Base-by-base conservation (phyloP, 257 asterid genomes). In the Jaltomata sinuosa region DNA sequence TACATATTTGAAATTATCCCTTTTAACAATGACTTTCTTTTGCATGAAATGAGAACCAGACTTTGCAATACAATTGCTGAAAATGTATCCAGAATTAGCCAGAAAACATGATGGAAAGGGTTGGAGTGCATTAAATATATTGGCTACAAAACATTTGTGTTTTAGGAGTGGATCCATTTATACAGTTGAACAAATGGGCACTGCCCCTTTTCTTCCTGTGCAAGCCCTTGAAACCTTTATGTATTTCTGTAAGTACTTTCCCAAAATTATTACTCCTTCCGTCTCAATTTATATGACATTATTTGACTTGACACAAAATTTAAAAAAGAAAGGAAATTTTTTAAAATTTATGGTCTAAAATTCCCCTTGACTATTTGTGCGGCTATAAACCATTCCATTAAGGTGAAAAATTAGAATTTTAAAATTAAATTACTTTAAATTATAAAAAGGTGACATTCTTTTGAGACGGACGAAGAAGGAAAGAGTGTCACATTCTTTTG, bases 111-210 rank as follows among this genome's bases (percentile, higher is more conserved):
- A 80, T 7, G n/a, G 31, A 3, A 25, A 50, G 9, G 84, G 81
- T 29, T 15, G 3, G 29, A 79, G 74, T 12, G 81, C 87, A 3
- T 40, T 84, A 15, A 38, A 52, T 65, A 3, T 84, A 68, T 79
- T 84, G 80, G 87, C 87, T 22, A 25, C 84, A 18, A n/a, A 47
- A 11, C 55, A 57, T 16, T 42, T 34, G 8, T 80, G 74, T 14
- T 80, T 80, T 6, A 84, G 22, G 50, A 84, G 87, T 80, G 57
- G 80, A 29, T 79, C 84, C 0, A 7, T 61, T 19, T 84, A 42
- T 31, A 8, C 31, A 47, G 5, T 84, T 7, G 18, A 18, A 54
- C 82, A 84, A 71, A n/a, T 55, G 2, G 83, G 84, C 15, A 84
- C 27, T 50, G 16, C 53, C 3, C 57, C 84, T 15, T 50, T 84